Evolutionary conservation across 257 asterid species (phyloP), one percentile per base, ranked within the genome.

Genomic region (Eustoma russellianum): DNA sequence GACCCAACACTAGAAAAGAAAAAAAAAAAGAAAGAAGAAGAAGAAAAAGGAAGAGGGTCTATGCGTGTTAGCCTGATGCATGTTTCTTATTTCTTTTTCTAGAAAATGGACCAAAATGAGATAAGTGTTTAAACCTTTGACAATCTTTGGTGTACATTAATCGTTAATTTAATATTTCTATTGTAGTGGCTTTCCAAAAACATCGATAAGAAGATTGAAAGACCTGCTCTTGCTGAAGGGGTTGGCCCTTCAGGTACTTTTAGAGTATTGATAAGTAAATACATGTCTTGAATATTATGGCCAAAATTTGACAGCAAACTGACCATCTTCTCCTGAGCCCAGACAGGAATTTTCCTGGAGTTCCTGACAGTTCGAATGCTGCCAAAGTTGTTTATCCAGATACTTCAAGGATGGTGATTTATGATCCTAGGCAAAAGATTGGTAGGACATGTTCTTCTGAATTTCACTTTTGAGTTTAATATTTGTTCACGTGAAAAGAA

Each of bases 381-480:
- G 71, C 80, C 66, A 92, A 88, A 74, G 62, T 83, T 61, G 82
- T 85, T 68, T 66, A 59, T 70, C 98, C 98, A 33, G 97, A 84
- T 61, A 74, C 83, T 66, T 87, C 96, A 33, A 82, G 72, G 72
- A 77, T 87, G 98, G 71, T 65, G 64, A 57, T 76, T 38, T 80
- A 80, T 62, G 83, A 78, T 53, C 88, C 94, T 3, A 64, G 73
- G 55, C 83, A 74, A 69, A 81, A 77, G 62, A 70, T 84, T 59
- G 97, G 98, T 91, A 82, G 50, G 43, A 52, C 17, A 43, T 53
- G 18, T 41, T 16, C 15, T 34, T 4, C 56, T 55, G 46, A n/a
- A 17, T 17, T 13, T 14, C 12, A 13, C 46, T 13, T 8, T 6
- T 19, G 10, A 33, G 18, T 62, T 34, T 13, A 15, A 38, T 62